These are phyloP conservation scores for Otatea glauca DNA, from an alignment of 176 grass and related monocot species.

Conservation along the genomic window DNA sequence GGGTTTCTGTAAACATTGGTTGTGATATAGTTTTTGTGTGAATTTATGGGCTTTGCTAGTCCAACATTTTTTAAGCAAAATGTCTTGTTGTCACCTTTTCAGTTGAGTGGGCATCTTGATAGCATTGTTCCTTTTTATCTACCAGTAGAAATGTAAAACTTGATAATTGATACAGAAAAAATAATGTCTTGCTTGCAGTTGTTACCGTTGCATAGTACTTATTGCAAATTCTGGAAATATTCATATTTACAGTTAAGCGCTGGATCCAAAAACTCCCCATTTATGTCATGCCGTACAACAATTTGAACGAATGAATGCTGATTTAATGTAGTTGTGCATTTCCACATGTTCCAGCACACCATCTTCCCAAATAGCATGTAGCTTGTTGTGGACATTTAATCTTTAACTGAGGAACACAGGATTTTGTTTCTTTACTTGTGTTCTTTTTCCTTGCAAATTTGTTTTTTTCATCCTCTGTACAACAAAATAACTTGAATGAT, in stretches of 20 bases:
- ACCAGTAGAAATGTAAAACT: not conserved
- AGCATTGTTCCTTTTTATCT: not conserved
- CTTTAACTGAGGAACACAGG: constrained; percentile 32
- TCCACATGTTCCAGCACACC: not conserved
- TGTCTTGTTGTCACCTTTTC: not conserved
- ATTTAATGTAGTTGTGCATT: not conserved
- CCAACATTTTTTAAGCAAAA: not conserved
- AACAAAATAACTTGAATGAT: constrained; percentile 26
- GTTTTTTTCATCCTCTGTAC: not conserved
- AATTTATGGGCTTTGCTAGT: not conserved
- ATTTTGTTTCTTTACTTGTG: not conserved
- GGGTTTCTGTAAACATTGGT: not conserved
- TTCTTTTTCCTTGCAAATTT: constrained; percentile 12
- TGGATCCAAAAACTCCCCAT: not conserved
- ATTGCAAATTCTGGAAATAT: not conserved
- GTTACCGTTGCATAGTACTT: not conserved
- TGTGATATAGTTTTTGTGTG: not conserved
- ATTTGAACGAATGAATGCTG: not conserved
- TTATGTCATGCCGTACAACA: not conserved
- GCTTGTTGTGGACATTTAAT: constrained; percentile 12
- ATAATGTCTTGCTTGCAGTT: not conserved
- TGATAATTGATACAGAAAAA: not conserved
- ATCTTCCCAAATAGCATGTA: not conserved
- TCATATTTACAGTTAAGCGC: not conserved
- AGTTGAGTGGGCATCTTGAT: not conserved